Evolutionary conservation across 1,139 yeast species (phyloP).

Genomic region (Pichia cactophila): DNA sequence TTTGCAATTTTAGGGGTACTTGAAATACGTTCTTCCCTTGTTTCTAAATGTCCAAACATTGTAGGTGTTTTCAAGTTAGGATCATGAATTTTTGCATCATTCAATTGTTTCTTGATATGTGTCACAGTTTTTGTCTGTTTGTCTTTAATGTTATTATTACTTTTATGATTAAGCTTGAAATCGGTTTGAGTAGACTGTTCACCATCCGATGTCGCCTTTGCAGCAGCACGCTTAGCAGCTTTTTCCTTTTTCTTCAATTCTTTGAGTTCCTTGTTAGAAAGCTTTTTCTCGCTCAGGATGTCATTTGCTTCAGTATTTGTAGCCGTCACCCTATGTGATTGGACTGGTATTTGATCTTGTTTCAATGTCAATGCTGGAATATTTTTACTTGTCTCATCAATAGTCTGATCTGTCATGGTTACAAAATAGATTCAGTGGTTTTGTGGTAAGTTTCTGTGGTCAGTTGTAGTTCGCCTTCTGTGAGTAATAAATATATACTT

Average conservation of each 20-base stretch:
- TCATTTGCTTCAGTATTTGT: background rate
- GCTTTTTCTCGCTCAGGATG: conserved; percentile 24
- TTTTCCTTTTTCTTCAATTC: conserved; percentile 84
- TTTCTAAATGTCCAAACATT: conserved; percentile 82
- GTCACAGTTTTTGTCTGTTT: conserved; percentile 33
- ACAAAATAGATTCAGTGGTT: background rate
- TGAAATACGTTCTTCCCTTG: conserved; percentile 70
- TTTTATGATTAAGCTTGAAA: background rate
- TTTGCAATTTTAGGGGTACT: conserved; percentile 54
- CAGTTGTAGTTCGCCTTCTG: too few species aligned
- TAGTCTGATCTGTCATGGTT: background rate
- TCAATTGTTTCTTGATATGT: conserved; percentile 48
- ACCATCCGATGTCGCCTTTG: conserved; percentile 35
- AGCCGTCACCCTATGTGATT: background rate
- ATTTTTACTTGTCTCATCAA: background rate
- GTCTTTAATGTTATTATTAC: background rate
- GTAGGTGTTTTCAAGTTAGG: conserved; percentile 43
- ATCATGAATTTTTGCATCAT: conserved; percentile 45
- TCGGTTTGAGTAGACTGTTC: conserved; percentile 26
- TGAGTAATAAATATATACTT: too few species aligned
- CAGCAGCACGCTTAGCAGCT: conserved; percentile 80
- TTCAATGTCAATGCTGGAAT: background rate
- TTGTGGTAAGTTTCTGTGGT: background rate
- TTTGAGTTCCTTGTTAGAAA: conserved; percentile 76
- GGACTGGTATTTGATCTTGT: background rate